A percentile compares a stretch with the other conserved stretches of the same genome.
Conservation (phyloP, 352 stramenopile genomes). For the Globisporangium solare region DNA sequence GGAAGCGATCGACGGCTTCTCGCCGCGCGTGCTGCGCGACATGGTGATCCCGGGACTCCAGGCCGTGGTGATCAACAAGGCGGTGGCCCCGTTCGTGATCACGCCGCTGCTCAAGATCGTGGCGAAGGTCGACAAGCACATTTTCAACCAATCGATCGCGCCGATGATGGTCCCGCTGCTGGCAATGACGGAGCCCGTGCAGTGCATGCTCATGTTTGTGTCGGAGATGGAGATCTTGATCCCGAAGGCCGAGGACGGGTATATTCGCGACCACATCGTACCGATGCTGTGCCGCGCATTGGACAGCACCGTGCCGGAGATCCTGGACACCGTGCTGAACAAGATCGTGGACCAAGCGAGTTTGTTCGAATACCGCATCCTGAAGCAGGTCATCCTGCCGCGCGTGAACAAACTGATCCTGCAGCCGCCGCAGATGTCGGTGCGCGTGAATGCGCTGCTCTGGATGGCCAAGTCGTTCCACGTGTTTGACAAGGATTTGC, state of each 20-base stretch:
- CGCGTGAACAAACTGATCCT: slow-evolving; percentile 87
- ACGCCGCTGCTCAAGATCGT: slow-evolving; percentile 87
- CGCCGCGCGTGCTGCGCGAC: slow-evolving; percentile 69
- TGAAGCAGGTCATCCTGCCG: slow-evolving; percentile 84
- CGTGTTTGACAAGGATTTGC: slow-evolving; percentile 85
- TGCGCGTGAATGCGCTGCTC: slow-evolving; percentile 81
- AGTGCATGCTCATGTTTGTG: slow-evolving; percentile 90
- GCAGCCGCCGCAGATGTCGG: slow-evolving; percentile 70
- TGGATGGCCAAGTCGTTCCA: slow-evolving; percentile 87
- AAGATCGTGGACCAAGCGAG: slow-evolving; percentile 86
- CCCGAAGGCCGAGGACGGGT: slow-evolving; percentile 82
- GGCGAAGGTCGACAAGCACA: slow-evolving; percentile 82
- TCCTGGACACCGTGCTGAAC: slow-evolving; percentile 84
- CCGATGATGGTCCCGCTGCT: slow-evolving; percentile 81
- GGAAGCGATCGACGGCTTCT: slow-evolving; percentile 75
- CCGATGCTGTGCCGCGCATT: slow-evolving; percentile 82
- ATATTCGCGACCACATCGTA: slow-evolving; percentile 87
- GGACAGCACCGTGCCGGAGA: slow-evolving; percentile 81
- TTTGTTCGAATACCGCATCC: slow-evolving; percentile 85
- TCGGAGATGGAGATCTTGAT: slow-evolving; percentile 79
- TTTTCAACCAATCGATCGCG: slow-evolving; percentile 69
- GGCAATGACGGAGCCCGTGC: slow-evolving; percentile 79
- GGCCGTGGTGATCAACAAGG: slow-evolving; percentile 81
- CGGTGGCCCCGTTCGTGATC: slow-evolving; percentile 84
- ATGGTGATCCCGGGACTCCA: slow-evolving; percentile 82